A percentile compares a stretch with the other conserved stretches of the same genome.
phyloP scores from a whole-genome alignment of 345 rosid species.

The Noccaea bulbosa region DNA sequence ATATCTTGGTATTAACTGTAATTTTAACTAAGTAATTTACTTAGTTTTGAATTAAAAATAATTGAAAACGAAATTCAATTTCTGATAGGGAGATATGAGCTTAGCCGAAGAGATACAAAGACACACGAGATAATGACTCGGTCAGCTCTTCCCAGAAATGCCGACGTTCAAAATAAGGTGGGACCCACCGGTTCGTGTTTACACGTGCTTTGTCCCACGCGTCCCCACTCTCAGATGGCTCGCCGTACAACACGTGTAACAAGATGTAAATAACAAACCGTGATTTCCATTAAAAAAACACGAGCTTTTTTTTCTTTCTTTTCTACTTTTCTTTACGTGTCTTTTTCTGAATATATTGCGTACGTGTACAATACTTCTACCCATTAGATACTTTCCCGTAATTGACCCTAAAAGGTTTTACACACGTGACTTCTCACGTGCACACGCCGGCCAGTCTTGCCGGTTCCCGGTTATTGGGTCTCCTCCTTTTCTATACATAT shows the following conservation, averaged over 20 bases:
- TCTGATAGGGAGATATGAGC: too few species aligned
- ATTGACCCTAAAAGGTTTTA: neutral
- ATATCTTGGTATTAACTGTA: too few species aligned
- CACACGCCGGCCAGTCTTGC: slow-evolving; percentile 14
- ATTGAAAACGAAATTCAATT: too few species aligned
- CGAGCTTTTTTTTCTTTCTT: neutral
- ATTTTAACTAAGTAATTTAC: too few species aligned
- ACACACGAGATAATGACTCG: too few species aligned
- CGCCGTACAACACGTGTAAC: slow-evolving; percentile 19
- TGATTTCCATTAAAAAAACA: slow-evolving; percentile 15
- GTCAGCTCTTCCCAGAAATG: slow-evolving; percentile 32
- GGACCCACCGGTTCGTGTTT: slow-evolving; percentile 31
- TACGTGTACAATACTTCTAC: neutral
- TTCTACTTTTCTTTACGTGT: neutral
- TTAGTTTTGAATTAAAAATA: too few species aligned
- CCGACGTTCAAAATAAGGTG: slow-evolving; percentile 28
- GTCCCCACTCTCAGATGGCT: slow-evolving; percentile 29
- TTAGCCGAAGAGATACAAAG: too few species aligned
- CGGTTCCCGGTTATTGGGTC: neutral
- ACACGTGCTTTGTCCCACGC: slow-evolving; percentile 30
- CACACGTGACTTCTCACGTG: slow-evolving; percentile 18
- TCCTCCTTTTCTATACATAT: too few species aligned
- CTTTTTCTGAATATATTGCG: neutral
- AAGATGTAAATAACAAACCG: neutral
- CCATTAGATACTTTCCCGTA: slow-evolving; percentile 13